Percentiles rank a stretch among this genome's conserved stretches.
phyloP scores from a whole-genome alignment of 225 moss, liverwort and hornwort genomes.

The Pseudoscleropodium purum region DNA sequence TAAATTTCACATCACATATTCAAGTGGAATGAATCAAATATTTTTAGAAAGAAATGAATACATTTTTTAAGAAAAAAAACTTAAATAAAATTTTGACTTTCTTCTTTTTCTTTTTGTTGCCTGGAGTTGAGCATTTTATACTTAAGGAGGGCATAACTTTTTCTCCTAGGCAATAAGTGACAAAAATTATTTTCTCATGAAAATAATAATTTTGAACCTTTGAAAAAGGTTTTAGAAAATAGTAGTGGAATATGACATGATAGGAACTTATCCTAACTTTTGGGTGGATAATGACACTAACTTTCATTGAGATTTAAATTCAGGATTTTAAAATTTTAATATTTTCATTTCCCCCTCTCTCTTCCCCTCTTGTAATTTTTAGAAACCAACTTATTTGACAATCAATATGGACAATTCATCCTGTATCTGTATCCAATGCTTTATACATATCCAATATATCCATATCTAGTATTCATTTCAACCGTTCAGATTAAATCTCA shows the following conservation, averaged over 20 bases:
- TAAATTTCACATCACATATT: not conserved
- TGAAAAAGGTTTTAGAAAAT: not conserved
- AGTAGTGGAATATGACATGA: not conserved
- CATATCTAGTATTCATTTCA: too few relatives aligned
- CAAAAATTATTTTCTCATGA: not conserved
- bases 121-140: not conserved
- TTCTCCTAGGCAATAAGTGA: not conserved
- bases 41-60: not conserved
- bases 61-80: too few relatives aligned
- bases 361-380: too few relatives aligned
- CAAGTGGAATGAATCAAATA: not conserved
- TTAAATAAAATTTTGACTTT: not conserved
- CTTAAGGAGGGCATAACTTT: not conserved
- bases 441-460: too few relatives aligned
- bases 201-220: not conserved
- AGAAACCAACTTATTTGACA: too few relatives aligned
- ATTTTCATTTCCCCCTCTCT: too few relatives aligned
- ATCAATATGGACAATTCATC: too few relatives aligned
- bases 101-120: not conserved
- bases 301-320: too few relatives aligned
- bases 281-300: too few relatives aligned
- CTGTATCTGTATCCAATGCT: too few relatives aligned
- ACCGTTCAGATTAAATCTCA: too few relatives aligned
- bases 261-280: fast-evolving
- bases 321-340: too few relatives aligned